Conservation (phyloP, 2,329 filamentous ascomycete genomes). For the Arthrobotrys megalospora region DNA sequence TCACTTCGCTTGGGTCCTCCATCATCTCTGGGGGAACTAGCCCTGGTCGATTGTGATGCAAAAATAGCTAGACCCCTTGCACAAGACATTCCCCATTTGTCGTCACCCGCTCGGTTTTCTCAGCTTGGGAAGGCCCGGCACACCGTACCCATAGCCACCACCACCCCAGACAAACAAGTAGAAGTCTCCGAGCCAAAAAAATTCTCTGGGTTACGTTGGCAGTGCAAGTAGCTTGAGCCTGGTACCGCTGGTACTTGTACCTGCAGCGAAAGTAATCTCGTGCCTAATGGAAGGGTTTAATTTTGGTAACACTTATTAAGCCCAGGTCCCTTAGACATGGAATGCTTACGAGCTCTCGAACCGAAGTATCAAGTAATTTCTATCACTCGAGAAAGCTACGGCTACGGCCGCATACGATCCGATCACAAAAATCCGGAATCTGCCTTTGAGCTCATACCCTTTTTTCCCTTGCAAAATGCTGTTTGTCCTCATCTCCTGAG, state of each 20-base stretch:
- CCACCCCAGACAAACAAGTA: conserved; percentile 6
- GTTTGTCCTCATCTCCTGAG: conserved; percentile 23
- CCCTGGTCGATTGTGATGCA: conserved; percentile 56
- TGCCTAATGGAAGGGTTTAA: conserved; percentile 38
- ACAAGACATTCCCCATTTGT: conserved; percentile 61
- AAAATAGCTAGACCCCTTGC: conserved; percentile 61
- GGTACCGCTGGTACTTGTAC: conserved; percentile 40
- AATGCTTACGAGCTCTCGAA: conserved; percentile 22
- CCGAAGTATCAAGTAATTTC: conserved; percentile 25
- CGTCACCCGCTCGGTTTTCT: conserved; percentile 35
- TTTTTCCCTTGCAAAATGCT: conserved; percentile 2
- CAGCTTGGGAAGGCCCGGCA: conserved; percentile 29
- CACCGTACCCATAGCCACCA: conserved; percentile 44
- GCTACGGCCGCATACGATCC: conserved; percentile 20
- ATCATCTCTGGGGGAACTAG: conserved; percentile 21
- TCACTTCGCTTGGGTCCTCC: conserved; percentile 47
- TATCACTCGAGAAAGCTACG: not conserved
- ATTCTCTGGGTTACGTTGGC: conserved; percentile 45
- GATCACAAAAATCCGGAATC: conserved; percentile 26
- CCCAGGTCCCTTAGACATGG: conserved; percentile 32
- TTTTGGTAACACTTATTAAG: conserved; percentile 50
- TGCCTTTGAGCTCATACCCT: conserved; percentile 12
- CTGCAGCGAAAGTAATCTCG: conserved; percentile 56
- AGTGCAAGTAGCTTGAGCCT: conserved; percentile 27
- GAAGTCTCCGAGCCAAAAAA: conserved; percentile 52